Evolutionary conservation across 305 asterid species (phyloP).

Genomic region (Rubia occidens): DNA sequence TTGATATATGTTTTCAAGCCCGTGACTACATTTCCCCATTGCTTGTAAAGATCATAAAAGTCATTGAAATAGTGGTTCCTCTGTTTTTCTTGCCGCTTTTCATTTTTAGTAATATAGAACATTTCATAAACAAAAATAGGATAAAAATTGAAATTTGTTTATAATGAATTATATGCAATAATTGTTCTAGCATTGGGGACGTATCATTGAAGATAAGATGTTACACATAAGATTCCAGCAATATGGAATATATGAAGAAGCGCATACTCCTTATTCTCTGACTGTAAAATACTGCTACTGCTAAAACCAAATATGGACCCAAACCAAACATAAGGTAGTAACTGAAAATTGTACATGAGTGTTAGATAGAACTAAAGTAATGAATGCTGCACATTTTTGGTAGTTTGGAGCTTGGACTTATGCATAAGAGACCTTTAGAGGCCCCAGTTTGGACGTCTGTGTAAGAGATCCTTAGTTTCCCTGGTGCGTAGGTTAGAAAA

Average conservation of each 20-base stretch:
- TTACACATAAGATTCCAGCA: background rate
- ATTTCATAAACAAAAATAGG: background rate
- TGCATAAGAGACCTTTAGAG: background rate
- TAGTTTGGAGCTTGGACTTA: no score
- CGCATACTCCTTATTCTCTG: background rate
- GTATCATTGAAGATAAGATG: background rate
- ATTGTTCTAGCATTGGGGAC: background rate
- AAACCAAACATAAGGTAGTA: background rate
- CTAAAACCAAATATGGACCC: background rate
- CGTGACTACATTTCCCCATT: background rate
- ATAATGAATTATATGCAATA: no score
- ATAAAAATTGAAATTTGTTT: background rate
- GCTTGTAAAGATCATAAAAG: background rate
- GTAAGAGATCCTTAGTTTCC: background rate
- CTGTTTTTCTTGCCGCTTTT: background rate
- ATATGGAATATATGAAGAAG: background rate
- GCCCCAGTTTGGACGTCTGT: background rate
- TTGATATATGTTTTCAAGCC: background rate
- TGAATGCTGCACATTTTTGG: background rate
- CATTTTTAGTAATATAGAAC: background rate
- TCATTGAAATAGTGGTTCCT: background rate
- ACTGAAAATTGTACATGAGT: background rate
- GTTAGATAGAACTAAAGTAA: background rate
- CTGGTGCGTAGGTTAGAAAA: background rate
- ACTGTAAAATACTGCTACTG: background rate